Evolutionary conservation across 495 filamentous ascomycete species (phyloP).

Genomic region (Geopyxis carbonaria): DNA sequence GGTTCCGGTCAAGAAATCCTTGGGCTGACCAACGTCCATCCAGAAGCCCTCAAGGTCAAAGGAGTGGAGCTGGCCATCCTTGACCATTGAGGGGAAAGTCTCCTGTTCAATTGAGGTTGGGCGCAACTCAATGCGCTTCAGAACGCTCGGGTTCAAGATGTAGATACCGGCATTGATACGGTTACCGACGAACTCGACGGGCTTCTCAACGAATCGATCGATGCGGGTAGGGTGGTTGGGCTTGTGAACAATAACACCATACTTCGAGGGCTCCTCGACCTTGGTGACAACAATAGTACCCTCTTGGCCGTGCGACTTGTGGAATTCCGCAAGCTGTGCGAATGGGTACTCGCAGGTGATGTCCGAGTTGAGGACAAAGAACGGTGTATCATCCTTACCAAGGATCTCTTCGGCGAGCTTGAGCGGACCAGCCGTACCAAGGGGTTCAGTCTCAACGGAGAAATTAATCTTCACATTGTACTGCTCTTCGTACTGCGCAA

Average conservation of each 20-base stretch:
- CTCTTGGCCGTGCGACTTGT: conserved; percentile 82
- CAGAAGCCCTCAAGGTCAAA: conserved; percentile 98
- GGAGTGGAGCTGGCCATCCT: conserved; percentile 84
- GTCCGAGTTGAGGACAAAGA: conserved; percentile 98
- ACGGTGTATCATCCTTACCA: conserved; percentile 79
- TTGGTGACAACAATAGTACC: conserved; percentile 99
- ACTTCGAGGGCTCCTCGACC: conserved; percentile 97
- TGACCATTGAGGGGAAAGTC: conserved; percentile 90
- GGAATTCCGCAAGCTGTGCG: conserved; percentile 71
- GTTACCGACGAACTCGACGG: conserved; percentile 97
- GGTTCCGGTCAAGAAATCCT: conserved; percentile 93
- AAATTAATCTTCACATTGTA: conserved; percentile 92
- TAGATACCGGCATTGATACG: conserved; percentile 99
- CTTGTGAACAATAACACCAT: conserved; percentile 97
- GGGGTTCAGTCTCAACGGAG: conserved; percentile 86
- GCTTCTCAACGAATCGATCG: conserved; percentile 99
- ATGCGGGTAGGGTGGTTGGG: conserved; percentile 80
- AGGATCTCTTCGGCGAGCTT: conserved; percentile 92
- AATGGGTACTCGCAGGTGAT: conserved; percentile 98
- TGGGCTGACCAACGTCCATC: conserved; percentile 99
- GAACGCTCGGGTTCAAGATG: conserved; percentile 86
- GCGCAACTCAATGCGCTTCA: conserved; percentile 83
- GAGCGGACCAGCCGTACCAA: conserved; percentile 88
- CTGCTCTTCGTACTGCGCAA: conserved; percentile 61
- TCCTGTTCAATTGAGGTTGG: conserved; percentile 99